A percentile compares a stretch with the other conserved stretches of the same genome.
Conservation (phyloP, 169 alveolate species). For the Plasmodium vinckei region DNA sequence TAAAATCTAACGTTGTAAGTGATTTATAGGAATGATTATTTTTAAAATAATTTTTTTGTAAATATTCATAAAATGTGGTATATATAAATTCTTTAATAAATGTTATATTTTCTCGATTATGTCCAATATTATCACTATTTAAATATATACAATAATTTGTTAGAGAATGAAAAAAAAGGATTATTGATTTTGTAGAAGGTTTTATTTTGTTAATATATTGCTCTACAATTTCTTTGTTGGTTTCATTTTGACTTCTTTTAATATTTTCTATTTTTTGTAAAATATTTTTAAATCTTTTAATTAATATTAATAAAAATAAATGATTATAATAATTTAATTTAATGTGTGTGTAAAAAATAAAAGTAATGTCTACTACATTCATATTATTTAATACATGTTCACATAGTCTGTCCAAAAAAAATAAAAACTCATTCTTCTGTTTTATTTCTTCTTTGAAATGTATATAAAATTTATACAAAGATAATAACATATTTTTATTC, state of each 20-base stretch:
- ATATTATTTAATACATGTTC: conserved; percentile 26
- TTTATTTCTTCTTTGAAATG: conserved; percentile 16
- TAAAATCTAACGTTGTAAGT: conserved; percentile 11
- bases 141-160: conserved; percentile 40
- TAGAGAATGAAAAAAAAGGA: conserved; percentile 41
- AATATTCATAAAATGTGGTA: background rate
- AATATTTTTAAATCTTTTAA: conserved; percentile 9
- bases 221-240: background rate
- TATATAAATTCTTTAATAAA: conserved; percentile 17
- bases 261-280: background rate
- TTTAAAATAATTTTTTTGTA: background rate
- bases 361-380: conserved; percentile 43
- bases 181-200: conserved; percentile 27
- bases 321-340: conserved; percentile 48
- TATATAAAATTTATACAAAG: conserved; percentile 27
- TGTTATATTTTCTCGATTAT: conserved; percentile 18
- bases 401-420: conserved; percentile 53
- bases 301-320: conserved; percentile 48
- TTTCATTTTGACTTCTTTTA: conserved; percentile 2
- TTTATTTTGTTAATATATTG: conserved; percentile 9
- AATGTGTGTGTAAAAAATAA: conserved; percentile 52
- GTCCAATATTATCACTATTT: background rate
- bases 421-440: conserved; percentile 38
- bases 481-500: conserved; percentile 17
- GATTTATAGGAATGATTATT: conserved; percentile 9